A percentile compares a stretch with the other conserved stretches of the same genome.
phyloP scores from a whole-genome alignment of 2,329 filamentous ascomycete species.

The Fusarium devonianum region DNA sequence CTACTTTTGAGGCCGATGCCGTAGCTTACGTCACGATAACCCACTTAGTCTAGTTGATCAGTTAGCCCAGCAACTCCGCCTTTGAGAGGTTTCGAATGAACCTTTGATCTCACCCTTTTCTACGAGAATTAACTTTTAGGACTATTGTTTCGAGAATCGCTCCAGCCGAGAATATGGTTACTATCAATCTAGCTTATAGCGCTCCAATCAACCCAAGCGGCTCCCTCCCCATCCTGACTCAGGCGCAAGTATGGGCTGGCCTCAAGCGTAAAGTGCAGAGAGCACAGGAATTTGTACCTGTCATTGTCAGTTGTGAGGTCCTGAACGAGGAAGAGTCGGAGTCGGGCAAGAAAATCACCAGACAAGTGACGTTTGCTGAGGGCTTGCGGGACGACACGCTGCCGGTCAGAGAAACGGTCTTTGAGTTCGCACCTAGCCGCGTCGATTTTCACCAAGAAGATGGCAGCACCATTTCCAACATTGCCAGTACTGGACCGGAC shows the following conservation, averaged over 20 bases:
- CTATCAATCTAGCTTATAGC: conserved; percentile 45
- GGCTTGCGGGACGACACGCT: background rate
- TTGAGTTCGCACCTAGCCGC: conserved; percentile 44
- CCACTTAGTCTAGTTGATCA: no score
- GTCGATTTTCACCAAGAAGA: conserved; percentile 48
- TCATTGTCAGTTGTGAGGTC: conserved; percentile 45
- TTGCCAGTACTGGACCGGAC: conserved; percentile 42
- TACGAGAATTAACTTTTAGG: no score
- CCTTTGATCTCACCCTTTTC: no score
- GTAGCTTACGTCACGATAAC: no score
- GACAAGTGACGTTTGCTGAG: conserved; percentile 42
- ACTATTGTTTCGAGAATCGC: no score
- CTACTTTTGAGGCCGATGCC: no score
- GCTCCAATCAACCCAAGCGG: conserved; percentile 47
- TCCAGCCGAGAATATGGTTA: no score
- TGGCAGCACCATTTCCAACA: conserved; percentile 47
- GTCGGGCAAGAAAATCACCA: conserved; percentile 34
- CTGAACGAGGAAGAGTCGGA: conserved; percentile 36
- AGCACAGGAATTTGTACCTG: conserved; percentile 49
- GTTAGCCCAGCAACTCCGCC: no score
- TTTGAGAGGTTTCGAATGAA: no score
- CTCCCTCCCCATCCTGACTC: conserved; percentile 40
- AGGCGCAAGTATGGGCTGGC: conserved; percentile 47
- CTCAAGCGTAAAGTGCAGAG: conserved; percentile 47
- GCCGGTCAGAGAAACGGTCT: conserved; percentile 43